Percentiles rank a stretch among this genome's conserved stretches.
Evolutionary conservation across 2,329 filamentous ascomycete species (phyloP).

Genomic region (Mariannaea elegans): DNA sequence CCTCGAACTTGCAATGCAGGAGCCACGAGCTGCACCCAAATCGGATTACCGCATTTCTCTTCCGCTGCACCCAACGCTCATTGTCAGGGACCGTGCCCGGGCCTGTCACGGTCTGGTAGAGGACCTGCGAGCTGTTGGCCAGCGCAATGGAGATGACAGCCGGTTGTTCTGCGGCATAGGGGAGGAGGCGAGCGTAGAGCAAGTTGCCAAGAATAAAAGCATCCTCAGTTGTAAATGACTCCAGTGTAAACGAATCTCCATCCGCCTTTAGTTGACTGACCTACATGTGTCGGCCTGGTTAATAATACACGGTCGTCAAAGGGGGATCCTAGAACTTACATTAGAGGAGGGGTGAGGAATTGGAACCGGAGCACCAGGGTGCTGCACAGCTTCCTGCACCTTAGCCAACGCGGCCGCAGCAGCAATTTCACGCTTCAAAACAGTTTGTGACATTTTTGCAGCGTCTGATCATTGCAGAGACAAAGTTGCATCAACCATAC

Average conservation of each 20-base stretch:
- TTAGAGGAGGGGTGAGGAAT: conserved; percentile 34
- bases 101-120: conserved; percentile 77
- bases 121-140: conserved; percentile 64
- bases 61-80: conserved; percentile 74
- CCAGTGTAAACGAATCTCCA: conserved; percentile 55
- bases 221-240: conserved; percentile 69
- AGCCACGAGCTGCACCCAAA: conserved; percentile 77
- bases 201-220: conserved; percentile 73
- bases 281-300: conserved; percentile 26
- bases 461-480: background rate
- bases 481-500: background rate
- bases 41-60: conserved; percentile 75
- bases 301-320: conserved; percentile 3
- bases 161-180: conserved; percentile 52
- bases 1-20: conserved; percentile 72
- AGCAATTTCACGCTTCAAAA: conserved; percentile 26
- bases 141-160: conserved; percentile 72
- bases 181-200: conserved; percentile 69
- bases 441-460: conserved; percentile 26
- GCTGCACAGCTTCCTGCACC: conserved; percentile 32
- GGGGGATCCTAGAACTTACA: conserved; percentile 16
- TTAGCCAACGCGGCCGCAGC: conserved; percentile 28
- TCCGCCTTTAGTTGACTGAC: conserved; percentile 43
- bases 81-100: conserved; percentile 76
- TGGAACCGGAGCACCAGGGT: conserved; percentile 12